Percentiles rank a stretch among this genome's conserved stretches.
Conservation (phyloP, 495 filamentous ascomycete species). For the Hyaloscypha bicolor region DNA sequence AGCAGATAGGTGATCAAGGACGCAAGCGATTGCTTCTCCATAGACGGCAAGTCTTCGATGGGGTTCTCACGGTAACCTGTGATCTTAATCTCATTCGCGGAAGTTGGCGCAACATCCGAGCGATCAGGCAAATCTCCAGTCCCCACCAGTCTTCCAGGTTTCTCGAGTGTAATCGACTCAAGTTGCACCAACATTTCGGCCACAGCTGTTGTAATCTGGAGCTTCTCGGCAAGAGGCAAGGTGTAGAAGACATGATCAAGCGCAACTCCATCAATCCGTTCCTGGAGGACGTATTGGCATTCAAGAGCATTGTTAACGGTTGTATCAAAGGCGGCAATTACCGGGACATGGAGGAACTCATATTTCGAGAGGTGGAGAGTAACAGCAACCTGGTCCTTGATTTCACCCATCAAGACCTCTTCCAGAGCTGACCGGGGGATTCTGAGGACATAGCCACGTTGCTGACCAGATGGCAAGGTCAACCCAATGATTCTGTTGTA, state of each 20-base stretch:
- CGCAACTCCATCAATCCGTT: not conserved
- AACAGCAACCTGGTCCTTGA: conserved; percentile 16
- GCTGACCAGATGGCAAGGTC: not conserved
- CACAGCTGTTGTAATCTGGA: conserved; percentile 12
- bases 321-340: conserved; percentile 2
- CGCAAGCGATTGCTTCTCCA: not conserved
- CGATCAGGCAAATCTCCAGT: not conserved
- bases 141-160: conserved; percentile 9
- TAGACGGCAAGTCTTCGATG: not conserved
- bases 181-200: conserved; percentile 13
- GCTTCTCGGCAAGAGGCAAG: conserved; percentile 13
- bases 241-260: conserved; percentile 11
- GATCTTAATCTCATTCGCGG: not conserved
- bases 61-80: not conserved
- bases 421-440: not conserved
- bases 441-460: conserved; percentile 4
- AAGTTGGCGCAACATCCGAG: not conserved
- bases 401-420: not conserved
- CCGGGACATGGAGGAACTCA: conserved; percentile 3
- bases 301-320: conserved; percentile 10
- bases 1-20: not conserved
- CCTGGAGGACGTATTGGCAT: conserved; percentile 11
- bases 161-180: conserved; percentile 1
- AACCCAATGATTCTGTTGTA: conserved; percentile 21
- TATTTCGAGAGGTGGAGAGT: not conserved